Base-by-base conservation (phyloP, 2,329 filamentous ascomycete species). In the Chrysosporium queenslandicum region DNA sequence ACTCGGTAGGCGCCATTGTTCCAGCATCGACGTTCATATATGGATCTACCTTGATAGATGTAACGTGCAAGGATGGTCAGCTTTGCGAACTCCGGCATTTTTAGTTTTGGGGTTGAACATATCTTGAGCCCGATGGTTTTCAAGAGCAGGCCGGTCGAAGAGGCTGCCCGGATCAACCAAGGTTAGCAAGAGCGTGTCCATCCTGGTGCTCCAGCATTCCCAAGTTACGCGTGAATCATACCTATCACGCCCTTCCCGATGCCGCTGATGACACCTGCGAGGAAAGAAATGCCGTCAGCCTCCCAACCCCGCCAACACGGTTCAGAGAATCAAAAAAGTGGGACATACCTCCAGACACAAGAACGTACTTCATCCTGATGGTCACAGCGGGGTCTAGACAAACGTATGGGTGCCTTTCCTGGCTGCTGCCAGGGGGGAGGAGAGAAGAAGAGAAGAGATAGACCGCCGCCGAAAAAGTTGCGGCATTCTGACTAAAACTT, bases 41-140 rank as follows among this genome's bases (percentile, higher is more conserved):
- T 1, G 83, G 82, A 64, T 86, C 81, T 65, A 85, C 77, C 70
- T 85, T 84, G 74, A 83, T 84, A 34, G 78, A 78, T 43, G 81
- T 79, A 62, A 83, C 80, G 75, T 80, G 63, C 64, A 62, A 55
- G 53, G 58, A 54, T 50, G 56, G 61, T 68, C 57, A 66, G 49
- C 32, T 21, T 45, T 23, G n/a, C 12, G 23, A 61, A 47, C 29
- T 48, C 37, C 49, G 47, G 37, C n/a, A 11, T n/a, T n/a, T n/a
- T 23, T 11, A 4, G n/a, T 21, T 2, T 40, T 46, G 23, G 46
- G 59, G 5, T 56, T 51, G 60, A n/a, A 76, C 77, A 74, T 80
- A 87, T 84, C 72, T 85, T 88, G 55, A 91, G 75, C 45, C 87
- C 87, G 58, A 83, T 74, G 9, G 86, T 87, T 76, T 92, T 91